These are phyloP conservation scores for Acer saccharum DNA, from an alignment of 345 rosid genomes.

Conservation along the genomic window DNA sequence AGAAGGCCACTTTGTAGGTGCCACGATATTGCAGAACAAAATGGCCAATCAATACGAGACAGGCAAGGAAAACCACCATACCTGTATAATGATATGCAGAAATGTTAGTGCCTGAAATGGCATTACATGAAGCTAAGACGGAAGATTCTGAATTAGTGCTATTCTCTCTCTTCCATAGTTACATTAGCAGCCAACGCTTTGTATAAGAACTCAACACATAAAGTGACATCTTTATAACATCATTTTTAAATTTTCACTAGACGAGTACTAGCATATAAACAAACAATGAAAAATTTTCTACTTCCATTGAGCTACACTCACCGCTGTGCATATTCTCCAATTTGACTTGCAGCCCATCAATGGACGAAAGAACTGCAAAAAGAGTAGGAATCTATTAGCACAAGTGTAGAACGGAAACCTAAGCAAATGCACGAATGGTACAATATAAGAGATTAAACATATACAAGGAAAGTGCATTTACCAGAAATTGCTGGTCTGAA, in stretches of 20 bases:
- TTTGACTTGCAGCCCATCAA: constrained; percentile 67
- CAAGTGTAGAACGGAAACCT: neutral
- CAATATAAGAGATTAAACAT: constrained; percentile 6
- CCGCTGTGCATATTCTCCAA: constrained; percentile 51
- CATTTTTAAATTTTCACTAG: constrained; percentile 1
- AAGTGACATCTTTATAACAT: neutral
- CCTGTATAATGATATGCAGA: constrained; percentile 44
- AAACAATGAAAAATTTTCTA: constrained; percentile 1
- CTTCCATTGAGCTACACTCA: constrained; percentile 41
- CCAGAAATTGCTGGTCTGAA: constrained; percentile 91
- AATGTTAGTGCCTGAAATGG: constrained; percentile 25
- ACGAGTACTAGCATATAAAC: neutral
- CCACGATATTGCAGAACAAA: constrained; percentile 92
- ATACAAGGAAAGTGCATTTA: constrained; percentile 25
- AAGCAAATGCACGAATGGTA: neutral
- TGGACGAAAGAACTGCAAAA: constrained; percentile 77
- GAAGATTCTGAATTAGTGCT: neutral
- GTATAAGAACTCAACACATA: neutral
- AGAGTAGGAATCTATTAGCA: constrained; percentile 27
- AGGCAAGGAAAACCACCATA: constrained; percentile 63
- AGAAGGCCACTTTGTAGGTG: constrained; percentile 65
- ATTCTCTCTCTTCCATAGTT: neutral
- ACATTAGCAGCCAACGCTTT: neutral
- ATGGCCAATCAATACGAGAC: constrained; percentile 72
- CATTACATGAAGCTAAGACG: neutral